Conservation (phyloP, 371 early-diverging fungal genomes). For the Zychaea mexicana region DNA sequence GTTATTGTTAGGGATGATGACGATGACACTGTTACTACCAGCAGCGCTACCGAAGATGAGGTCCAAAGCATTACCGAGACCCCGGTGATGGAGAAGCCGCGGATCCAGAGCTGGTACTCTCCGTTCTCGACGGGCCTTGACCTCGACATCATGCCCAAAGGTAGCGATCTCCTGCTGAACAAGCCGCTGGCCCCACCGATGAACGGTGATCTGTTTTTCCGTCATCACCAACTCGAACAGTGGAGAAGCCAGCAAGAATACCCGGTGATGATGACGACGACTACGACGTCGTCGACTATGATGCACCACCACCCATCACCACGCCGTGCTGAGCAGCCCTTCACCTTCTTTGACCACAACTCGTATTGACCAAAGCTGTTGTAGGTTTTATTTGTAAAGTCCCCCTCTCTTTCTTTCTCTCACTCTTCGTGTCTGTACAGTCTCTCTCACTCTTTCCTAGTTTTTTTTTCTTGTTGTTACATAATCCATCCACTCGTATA, state of each 20-base stretch:
- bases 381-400: conserved; percentile 1
- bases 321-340: background rate
- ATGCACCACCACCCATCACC: no score
- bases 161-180: conserved; percentile 2
- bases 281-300: background rate
- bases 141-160: conserved; percentile 17
- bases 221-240: background rate
- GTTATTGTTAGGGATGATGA: background rate
- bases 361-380: background rate
- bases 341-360: background rate
- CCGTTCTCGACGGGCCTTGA: conserved; percentile 25
- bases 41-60: background rate
- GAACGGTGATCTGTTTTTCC: conserved; percentile 7
- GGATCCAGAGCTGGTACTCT: conserved; percentile 21
- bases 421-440: conserved; percentile 2
- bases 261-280: background rate
- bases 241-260: conserved; percentile 3
- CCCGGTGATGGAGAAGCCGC: conserved; percentile 2
- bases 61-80: background rate
- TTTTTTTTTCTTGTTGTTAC: background rate
- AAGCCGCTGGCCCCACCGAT: background rate
- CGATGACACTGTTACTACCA: background rate
- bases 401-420: background rate
- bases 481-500: background rate
- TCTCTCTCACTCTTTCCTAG: no score